Conservation (phyloP, 2,329 filamentous ascomycete species). For the Xylaria digitata region DNA sequence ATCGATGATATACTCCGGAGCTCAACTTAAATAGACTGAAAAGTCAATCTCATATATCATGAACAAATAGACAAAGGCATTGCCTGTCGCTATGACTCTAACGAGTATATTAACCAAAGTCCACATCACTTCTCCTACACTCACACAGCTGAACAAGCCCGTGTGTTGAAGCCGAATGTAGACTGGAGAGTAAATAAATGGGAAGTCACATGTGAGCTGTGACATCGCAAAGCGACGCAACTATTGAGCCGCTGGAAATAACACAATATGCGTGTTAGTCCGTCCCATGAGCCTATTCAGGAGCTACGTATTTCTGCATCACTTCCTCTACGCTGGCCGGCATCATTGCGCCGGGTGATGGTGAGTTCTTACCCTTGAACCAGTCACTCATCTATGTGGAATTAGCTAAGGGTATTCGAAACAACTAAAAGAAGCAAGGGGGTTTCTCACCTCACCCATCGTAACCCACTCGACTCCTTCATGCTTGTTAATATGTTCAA, state of each 20-base stretch:
- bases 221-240: no score
- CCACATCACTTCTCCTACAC: background rate
- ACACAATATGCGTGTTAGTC: no score
- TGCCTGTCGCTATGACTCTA: no score
- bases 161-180: background rate
- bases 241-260: no score
- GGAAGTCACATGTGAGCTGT: background rate
- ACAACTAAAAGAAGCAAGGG: background rate
- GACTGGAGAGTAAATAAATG: background rate
- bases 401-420: conserved; percentile 1
- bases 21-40: background rate
- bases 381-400: conserved; percentile 73
- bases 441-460: conserved; percentile 45
- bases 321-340: conserved; percentile 51
- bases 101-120: background rate
- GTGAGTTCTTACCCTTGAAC: conserved; percentile 73
- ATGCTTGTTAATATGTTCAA: conserved; percentile 56
- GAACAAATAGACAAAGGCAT: background rate
- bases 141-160: background rate
- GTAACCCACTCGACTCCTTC: conserved; percentile 44
- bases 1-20: conserved; percentile 45
- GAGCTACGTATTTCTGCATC: conserved; percentile 33
- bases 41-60: background rate
- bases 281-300: background rate
- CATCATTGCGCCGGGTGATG: conserved; percentile 68